A percentile compares a stretch with the other conserved stretches of the same genome.
phyloP scores from a whole-genome alignment of 345 rosid genomes.

The Salix viminalis region DNA sequence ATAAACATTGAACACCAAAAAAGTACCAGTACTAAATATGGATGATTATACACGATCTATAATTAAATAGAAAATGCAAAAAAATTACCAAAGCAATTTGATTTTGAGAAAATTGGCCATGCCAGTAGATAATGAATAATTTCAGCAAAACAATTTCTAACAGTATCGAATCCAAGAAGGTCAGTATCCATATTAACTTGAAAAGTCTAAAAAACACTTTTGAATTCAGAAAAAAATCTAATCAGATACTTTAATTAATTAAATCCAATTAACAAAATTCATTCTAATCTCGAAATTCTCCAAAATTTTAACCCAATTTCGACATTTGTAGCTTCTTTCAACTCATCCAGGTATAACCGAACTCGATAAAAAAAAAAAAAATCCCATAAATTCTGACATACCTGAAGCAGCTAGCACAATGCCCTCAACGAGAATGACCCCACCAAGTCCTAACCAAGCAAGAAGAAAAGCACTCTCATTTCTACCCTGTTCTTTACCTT shows the following conservation, averaged over 20 bases:
- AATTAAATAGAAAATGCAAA: background rate
- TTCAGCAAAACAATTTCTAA: background rate
- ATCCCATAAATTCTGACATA: slow-evolving; percentile 2
- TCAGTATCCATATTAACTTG: background rate
- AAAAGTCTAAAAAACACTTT: background rate
- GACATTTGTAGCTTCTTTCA: background rate
- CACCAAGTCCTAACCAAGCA: slow-evolving; percentile 81
- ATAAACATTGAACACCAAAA: background rate
- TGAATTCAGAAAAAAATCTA: background rate
- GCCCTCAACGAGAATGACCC: slow-evolving; percentile 62
- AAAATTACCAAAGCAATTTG: background rate
- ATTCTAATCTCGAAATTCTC: background rate
- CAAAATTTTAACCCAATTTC: background rate
- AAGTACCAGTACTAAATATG: background rate
- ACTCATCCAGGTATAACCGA: background rate
- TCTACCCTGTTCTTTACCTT: slow-evolving; percentile 49
- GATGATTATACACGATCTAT: background rate
- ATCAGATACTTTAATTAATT: background rate
- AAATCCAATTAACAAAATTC: background rate
- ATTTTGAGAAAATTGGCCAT: background rate
- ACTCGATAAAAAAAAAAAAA: background rate
- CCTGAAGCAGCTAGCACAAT: slow-evolving; percentile 78
- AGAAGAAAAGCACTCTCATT: slow-evolving; percentile 88
- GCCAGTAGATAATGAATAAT: too few relatives aligned
- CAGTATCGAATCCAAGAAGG: background rate